Base-by-base conservation (phyloP, 192 early-diverging fungal species). In the Coemansia sp. region DNA sequence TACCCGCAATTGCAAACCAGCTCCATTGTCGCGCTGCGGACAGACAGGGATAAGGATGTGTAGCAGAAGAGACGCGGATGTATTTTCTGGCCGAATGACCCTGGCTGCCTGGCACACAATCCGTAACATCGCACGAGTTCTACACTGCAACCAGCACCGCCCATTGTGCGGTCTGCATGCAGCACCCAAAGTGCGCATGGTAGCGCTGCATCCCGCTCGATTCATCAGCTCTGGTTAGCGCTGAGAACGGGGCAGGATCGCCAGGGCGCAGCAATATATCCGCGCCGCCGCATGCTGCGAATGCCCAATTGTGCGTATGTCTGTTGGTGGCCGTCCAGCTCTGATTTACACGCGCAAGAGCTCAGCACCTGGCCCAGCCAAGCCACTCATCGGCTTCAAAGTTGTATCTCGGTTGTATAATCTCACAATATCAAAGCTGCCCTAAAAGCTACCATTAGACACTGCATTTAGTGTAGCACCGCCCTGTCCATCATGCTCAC, bases 1-100 rank as follows among this genome's bases (percentile, higher is more conserved):
- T 55, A 55, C 53, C 53, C 53, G 53, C 53, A 29, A 55, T 55
- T 55, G 27, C 53, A 5, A 55, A 24, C 24, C 51, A 25, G 51
- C 51, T 1, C 51, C 51, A 53, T 53, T 53, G 51, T 53, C 23
- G 51, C 41, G 41, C 41, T 43, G 41, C 41, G 41, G 41, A 11
- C 41, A 15, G 41, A 2, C 41, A 43, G 41, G 41, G 41, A 43
- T 14, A 15, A 43, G 41, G 41, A 43, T 43, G 41, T 15, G 15
- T 43, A 15, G 41, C 41, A 43, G 41, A 43, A 43, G 15, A 2
- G 41, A 43, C 41, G 41, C 41, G 12, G 41, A 43, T 43, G 41
- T 43, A 3, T 43, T 12, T 43, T 15, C 41, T 43, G 41, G 41
- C 41, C 41, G 12, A 43, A 15, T 11, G 41, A 15, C 39, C 8